Percentiles rank a stretch among this genome's conserved stretches.
Conservation (phyloP, 2,329 filamentous ascomycete genomes). For the Aulographum hederae region DNA sequence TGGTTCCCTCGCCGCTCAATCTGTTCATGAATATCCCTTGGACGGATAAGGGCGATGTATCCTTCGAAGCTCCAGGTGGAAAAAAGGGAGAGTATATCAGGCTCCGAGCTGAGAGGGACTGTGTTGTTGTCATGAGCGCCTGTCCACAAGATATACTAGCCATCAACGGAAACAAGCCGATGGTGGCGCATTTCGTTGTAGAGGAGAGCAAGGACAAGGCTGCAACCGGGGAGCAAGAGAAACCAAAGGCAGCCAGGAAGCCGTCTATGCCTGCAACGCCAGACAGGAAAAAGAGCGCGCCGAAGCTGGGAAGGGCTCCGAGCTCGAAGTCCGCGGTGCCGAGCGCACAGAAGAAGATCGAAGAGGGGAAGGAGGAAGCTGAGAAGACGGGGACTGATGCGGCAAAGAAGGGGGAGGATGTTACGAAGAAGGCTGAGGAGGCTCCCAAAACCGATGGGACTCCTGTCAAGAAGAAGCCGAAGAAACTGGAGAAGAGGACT, state of each 20-base stretch:
- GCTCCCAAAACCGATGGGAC: conserved; percentile 1
- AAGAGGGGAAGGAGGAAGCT: too few species aligned
- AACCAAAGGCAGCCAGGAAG: background rate
- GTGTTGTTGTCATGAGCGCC: conserved; percentile 28
- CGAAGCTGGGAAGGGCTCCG: too few species aligned
- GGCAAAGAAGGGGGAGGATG: too few species aligned
- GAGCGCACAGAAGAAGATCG: too few species aligned
- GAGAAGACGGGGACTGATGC: too few species aligned
- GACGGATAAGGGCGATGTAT: conserved; percentile 20
- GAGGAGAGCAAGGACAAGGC: conserved; percentile 4
- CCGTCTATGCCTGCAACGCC: background rate
- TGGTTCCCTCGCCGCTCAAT: conserved; percentile 15
- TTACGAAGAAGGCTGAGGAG: too few species aligned
- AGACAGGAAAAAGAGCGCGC: background rate
- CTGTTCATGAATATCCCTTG: conserved; percentile 28
- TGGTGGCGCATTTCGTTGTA: conserved; percentile 25
- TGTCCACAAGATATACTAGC: conserved; percentile 26
- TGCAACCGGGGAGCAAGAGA: conserved; percentile 1
- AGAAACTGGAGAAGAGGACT: conserved; percentile 5
- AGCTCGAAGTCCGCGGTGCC: too few species aligned
- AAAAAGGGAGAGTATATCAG: conserved; percentile 25
- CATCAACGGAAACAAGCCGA: conserved; percentile 23
- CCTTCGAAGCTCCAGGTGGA: conserved; percentile 21
- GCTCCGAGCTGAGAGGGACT: conserved; percentile 23
- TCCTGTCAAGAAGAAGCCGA: conserved; percentile 2